Percentiles rank a stretch among this genome's conserved stretches.
These are phyloP conservation scores for Trichocomaceae sp. DNA, from an alignment of 2,329 filamentous ascomycete species.

Conservation along the genomic window DNA sequence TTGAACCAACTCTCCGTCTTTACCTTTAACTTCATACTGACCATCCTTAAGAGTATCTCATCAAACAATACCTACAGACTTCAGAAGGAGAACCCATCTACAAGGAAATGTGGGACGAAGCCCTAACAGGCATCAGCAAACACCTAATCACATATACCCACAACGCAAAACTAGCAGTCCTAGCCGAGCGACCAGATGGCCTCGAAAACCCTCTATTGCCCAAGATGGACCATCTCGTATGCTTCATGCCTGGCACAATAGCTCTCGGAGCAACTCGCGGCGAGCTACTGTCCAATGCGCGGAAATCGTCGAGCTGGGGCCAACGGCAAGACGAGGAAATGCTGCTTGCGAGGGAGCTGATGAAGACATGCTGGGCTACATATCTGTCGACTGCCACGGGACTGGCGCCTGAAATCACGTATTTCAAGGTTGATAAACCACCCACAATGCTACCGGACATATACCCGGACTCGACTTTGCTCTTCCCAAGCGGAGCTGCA, in stretches of 20 bases:
- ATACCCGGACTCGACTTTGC: constrained; percentile 26
- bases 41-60: constrained; percentile 67
- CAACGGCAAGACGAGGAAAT: constrained; percentile 80
- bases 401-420: constrained; percentile 88
- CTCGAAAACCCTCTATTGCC: constrained; percentile 60
- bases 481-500: not conserved
- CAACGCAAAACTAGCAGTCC: constrained; percentile 72
- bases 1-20: not conserved
- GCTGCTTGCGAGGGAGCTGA: constrained; percentile 77
- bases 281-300: constrained; percentile 65
- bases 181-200: constrained; percentile 77
- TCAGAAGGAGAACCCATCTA: constrained; percentile 80
- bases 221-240: constrained; percentile 98
- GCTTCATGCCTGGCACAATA: constrained; percentile 95
- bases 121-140: constrained; percentile 77
- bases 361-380: constrained; percentile 97
- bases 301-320: constrained; percentile 65
- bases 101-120: constrained; percentile 85
- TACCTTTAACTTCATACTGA: not conserved
- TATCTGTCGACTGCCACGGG: constrained; percentile 86
- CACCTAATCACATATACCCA: constrained; percentile 86
- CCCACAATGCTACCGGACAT: constrained; percentile 47
- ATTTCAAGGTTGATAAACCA: constrained; percentile 70
- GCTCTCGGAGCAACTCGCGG: constrained; percentile 81
- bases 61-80: constrained; percentile 97